phyloP scores from a whole-genome alignment of 495 filamentous ascomycete genomes.

The Trichocladium antarcticum region DNA sequence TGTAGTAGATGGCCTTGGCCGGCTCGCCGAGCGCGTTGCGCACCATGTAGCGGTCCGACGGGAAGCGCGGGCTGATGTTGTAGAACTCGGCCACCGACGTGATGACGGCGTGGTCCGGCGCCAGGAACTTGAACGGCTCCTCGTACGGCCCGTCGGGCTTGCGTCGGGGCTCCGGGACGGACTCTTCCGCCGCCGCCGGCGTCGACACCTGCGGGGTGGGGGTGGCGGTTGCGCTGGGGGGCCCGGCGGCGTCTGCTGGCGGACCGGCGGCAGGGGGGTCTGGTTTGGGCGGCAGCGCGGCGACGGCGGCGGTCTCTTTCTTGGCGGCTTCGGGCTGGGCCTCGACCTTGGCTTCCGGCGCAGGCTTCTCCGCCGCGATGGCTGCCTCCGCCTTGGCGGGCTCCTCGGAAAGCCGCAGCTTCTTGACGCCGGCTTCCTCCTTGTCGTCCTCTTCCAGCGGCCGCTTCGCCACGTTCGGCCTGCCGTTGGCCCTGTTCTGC shows the following conservation, averaged over 20 bases:
- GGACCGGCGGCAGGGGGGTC: not conserved
- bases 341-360: constrained; percentile 17
- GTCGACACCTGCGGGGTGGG: constrained; percentile 11
- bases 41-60: constrained; percentile 84
- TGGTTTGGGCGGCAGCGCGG: constrained; percentile 1
- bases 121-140: constrained; percentile 86
- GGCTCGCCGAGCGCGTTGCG: constrained; percentile 76
- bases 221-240: not conserved
- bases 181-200: constrained; percentile 4
- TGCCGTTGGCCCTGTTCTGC: constrained; percentile 32
- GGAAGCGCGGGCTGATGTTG: constrained; percentile 68
- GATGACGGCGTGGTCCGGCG: constrained; percentile 60
- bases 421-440: constrained; percentile 27
- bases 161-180: constrained; percentile 27
- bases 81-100: constrained; percentile 70
- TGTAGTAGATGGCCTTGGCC: constrained; percentile 90
- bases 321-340: not conserved
- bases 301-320: constrained; percentile 9
- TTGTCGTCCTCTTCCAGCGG: constrained; percentile 25
- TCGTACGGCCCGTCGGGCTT: constrained; percentile 47
- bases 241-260: constrained; percentile 5
- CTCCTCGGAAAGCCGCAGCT: constrained; percentile 27
- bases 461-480: constrained; percentile 31
- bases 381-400: constrained; percentile 22
- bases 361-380: constrained; percentile 11